Percentiles rank a stretch among this genome's conserved stretches.
These are phyloP conservation scores for Kodamaea suecica DNA, from an alignment of 1,139 yeast genomes.

Conservation along the genomic window DNA sequence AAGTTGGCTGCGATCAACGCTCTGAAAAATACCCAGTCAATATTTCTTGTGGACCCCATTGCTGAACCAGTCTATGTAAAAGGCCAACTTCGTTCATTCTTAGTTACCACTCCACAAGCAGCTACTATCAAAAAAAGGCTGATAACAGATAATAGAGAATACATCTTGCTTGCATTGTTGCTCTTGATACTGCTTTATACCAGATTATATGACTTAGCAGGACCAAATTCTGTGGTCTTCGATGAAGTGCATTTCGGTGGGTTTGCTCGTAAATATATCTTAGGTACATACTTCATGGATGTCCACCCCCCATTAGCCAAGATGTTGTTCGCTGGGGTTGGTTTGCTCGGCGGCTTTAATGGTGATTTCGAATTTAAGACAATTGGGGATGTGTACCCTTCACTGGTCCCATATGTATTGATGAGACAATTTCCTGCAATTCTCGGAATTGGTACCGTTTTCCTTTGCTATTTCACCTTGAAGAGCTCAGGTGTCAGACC, in stretches of 20 bases:
- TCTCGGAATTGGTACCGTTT: conserved; percentile 76
- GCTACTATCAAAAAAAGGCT: conserved; percentile 21
- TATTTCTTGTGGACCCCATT: conserved; percentile 26
- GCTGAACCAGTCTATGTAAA: conserved; percentile 24
- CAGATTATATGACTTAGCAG: conserved; percentile 47
- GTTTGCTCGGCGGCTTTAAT: conserved; percentile 66
- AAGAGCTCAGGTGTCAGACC: conserved; percentile 86
- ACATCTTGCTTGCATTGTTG: conserved; percentile 42
- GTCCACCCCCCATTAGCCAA: conserved; percentile 95
- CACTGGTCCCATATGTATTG: conserved; percentile 62
- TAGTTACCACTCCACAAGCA: conserved; percentile 27
- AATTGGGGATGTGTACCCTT: conserved; percentile 67
- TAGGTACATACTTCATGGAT: conserved; percentile 78
- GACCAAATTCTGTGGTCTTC: conserved; percentile 83
- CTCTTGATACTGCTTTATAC: conserved; percentile 52
- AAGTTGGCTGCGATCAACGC: conserved; percentile 12
- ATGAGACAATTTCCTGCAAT: conserved; percentile 88
- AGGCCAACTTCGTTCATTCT: conserved; percentile 28
- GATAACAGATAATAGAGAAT: conserved; percentile 26
- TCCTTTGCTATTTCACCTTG: conserved; percentile 75
- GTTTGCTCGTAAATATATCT: conserved; percentile 70
- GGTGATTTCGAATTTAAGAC: conserved; percentile 71
- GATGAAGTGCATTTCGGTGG: conserved; percentile 74
- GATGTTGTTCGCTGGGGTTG: conserved; percentile 80
- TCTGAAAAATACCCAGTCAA: conserved; percentile 8